Evolutionary conservation across 2,329 filamentous ascomycete genomes (phyloP).

Genomic region (Plenodomus lindquistii): DNA sequence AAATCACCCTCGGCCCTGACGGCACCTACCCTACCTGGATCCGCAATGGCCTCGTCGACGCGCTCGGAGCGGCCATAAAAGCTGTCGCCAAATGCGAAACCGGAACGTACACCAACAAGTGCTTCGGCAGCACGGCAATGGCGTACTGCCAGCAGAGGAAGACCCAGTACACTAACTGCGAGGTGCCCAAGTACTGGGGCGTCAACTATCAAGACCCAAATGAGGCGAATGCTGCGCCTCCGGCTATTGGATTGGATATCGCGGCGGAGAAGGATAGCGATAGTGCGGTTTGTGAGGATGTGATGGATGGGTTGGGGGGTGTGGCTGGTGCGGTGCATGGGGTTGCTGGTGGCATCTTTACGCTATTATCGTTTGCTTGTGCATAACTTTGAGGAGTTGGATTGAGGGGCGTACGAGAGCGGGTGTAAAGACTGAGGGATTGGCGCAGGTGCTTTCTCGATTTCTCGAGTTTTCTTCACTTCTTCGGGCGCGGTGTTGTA

Average conservation of each 20-base stretch:
- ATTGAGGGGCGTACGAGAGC: neutral
- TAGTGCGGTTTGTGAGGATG: slow-evolving; percentile 2
- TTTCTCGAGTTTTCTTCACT: no score
- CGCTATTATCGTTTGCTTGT: slow-evolving; percentile 13
- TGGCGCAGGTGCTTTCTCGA: no score
- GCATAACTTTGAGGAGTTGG: neutral
- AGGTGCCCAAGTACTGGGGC: slow-evolving; percentile 15
- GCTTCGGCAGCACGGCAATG: slow-evolving; percentile 1
- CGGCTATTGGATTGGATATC: slow-evolving; percentile 4
- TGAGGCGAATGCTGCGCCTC: slow-evolving; percentile 5
- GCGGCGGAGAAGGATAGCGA: neutral
- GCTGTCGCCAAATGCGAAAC: slow-evolving; percentile 12
- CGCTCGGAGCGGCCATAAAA: slow-evolving; percentile 8
- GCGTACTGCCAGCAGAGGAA: slow-evolving; percentile 2
- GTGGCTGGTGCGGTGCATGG: slow-evolving; percentile 13
- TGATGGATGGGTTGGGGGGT: slow-evolving; percentile 4
- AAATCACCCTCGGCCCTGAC: slow-evolving; percentile 13
- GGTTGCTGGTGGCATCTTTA: slow-evolving; percentile 9
- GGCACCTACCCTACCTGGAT: slow-evolving; percentile 17
- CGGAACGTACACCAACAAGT: slow-evolving; percentile 7
- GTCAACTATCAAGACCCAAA: slow-evolving; percentile 9
- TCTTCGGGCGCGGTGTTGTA: no score
- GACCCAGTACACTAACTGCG: slow-evolving; percentile 11
- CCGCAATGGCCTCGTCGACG: slow-evolving; percentile 17
- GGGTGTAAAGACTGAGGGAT: neutral